Evolutionary conservation across 1,139 yeast species (phyloP).

Genomic region (Debaryomycetaceae sp.): DNA sequence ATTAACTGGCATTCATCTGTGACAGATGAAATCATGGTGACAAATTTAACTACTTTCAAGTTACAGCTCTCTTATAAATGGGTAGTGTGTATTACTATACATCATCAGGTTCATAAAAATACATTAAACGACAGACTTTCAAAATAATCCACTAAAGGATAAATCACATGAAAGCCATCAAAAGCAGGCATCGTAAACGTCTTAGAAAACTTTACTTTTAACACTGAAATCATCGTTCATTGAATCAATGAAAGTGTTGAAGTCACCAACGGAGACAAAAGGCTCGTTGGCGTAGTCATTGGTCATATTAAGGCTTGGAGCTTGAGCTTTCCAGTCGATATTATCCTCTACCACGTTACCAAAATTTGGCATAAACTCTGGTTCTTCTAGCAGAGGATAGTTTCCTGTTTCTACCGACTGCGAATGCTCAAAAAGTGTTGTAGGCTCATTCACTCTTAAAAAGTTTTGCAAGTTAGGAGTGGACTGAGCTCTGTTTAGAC

Average conservation of each 20-base stretch:
- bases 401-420: background rate
- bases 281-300: background rate
- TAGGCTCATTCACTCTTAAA: constrained; percentile 7
- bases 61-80: too few relatives aligned
- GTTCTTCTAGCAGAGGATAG: background rate
- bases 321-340: background rate
- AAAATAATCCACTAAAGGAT: too few relatives aligned
- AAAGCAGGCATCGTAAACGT: background rate
- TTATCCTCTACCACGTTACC: background rate
- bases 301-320: background rate
- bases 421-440: constrained; percentile 7
- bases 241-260: background rate
- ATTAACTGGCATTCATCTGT: too few relatives aligned
- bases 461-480: constrained; percentile 26
- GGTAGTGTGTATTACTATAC: background rate
- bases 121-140: too few relatives aligned
- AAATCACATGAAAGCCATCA: background rate
- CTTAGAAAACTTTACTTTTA: background rate
- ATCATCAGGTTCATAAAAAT: background rate
- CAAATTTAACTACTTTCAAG: too few relatives aligned
- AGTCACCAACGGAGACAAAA: background rate
- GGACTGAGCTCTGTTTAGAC: constrained; percentile 21
- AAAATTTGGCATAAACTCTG: background rate
- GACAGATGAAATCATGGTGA: too few relatives aligned
- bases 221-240: background rate